Percentiles rank a stretch among this genome's conserved stretches.
These are phyloP conservation scores for Abortiporus biennis DNA, from an alignment of 1,284 basidiomycete genomes.

Conservation along the genomic window DNA sequence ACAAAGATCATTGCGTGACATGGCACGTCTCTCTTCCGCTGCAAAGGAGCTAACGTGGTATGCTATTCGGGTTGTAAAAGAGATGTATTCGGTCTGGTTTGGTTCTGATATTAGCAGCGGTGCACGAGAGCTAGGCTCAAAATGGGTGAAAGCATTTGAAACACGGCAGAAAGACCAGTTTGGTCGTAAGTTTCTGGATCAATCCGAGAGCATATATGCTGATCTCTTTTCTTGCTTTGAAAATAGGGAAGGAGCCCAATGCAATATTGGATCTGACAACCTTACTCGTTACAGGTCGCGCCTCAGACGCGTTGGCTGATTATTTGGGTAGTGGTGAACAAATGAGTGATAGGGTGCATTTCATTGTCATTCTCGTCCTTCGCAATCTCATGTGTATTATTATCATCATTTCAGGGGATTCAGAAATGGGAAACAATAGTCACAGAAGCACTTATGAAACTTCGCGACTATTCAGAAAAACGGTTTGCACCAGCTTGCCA, in stretches of 20 bases:
- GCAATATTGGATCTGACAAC: conserved; percentile 67
- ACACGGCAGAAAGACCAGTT: conserved; percentile 56
- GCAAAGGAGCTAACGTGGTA: conserved; percentile 69
- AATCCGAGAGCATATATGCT: neutral
- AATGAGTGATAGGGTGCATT: conserved; percentile 69
- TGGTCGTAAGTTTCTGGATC: conserved; percentile 42
- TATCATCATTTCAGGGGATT: conserved; percentile 40
- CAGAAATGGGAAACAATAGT: conserved; percentile 77
- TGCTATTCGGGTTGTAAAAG: conserved; percentile 58
- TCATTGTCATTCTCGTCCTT: conserved; percentile 5
- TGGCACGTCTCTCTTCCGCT: conserved; percentile 66
- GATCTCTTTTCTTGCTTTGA: conserved; percentile 1
- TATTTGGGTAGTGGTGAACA: conserved; percentile 72
- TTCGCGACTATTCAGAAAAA: conserved; percentile 69
- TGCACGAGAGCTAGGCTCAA: conserved; percentile 64
- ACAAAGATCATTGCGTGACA: conserved; percentile 50
- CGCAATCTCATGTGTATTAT: conserved; percentile 5
- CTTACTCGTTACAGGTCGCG: conserved; percentile 62
- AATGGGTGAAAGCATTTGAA: conserved; percentile 63
- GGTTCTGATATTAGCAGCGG: conserved; percentile 60
- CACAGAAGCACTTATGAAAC: conserved; percentile 58
- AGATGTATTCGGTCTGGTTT: conserved; percentile 67
- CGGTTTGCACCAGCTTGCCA: conserved; percentile 68
- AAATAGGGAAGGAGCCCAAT: conserved; percentile 48
- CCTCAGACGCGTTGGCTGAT: conserved; percentile 62